Evolutionary conservation across 2,329 filamentous ascomycete species (phyloP), one percentile per base, ranked within the genome.

Genomic region (Colletotrichum coccodes): DNA sequence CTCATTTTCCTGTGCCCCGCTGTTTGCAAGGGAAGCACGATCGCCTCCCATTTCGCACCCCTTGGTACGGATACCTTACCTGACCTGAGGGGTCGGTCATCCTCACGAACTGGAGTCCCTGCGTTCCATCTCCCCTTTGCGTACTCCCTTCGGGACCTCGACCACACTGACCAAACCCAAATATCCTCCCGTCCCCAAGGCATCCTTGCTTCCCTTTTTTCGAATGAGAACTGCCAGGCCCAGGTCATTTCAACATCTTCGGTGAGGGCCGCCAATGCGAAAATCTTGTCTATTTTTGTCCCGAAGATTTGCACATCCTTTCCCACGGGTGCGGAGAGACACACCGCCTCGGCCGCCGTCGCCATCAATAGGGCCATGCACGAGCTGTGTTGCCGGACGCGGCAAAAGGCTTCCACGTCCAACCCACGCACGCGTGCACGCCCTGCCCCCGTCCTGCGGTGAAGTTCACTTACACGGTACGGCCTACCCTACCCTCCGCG

Each of bases 271-370:
- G 57, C 57, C 42, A 62, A 59, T 40, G 34, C 46, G 42, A 60
- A 58, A 42, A 52, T 58, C 56, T 38, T 21, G 52, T 67, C 57
- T 58, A 62, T 58, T 68, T 58, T 67, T 46, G 62, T 62, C 49
- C 14, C 28, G 11, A n/a, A n/a, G 12, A 12, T n/a, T 60, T 14
- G 34, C 52, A 18, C 4, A 14, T 30, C 40, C 9, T n/a, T 7
- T 36, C 26, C 12, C 9, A 12, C 30, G 18, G 18, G 16, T 6
- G 40, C n/a, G 38, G 38, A 42, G 11, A 26, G 34, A 53, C 23
- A 38, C n/a, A 5, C 44, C 16, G 57, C 32, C 28, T n/a, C n/a
- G n/a, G 23, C 30, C 21, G 9, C 18, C 21, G 30, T 18, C 14
- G 2, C n/a, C 18, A 18, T 46, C n/a, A 7, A 23, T 40, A 28